These are phyloP conservation scores for Saccharum spontaneum DNA, from an alignment of 176 grass and related monocot species.

Conservation along the genomic window DNA sequence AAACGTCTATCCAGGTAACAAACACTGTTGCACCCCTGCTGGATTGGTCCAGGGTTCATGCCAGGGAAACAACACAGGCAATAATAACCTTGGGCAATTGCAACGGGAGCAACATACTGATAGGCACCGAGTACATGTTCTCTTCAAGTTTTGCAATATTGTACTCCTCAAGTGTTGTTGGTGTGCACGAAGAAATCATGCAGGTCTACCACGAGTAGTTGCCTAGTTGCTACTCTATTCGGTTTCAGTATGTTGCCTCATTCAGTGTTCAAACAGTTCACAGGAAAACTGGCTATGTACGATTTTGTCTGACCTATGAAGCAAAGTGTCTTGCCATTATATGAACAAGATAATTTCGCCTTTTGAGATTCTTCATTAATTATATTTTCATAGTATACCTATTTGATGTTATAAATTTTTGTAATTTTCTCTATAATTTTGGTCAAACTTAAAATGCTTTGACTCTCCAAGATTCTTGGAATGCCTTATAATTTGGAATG, in stretches of 20 bases:
- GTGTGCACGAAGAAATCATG: neutral
- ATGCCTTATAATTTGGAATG: too few species aligned
- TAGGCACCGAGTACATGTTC: neutral
- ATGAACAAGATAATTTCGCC: neutral
- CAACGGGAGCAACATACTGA: neutral
- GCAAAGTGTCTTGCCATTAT: neutral
- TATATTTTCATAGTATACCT: too few species aligned
- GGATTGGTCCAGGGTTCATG: too few species aligned
- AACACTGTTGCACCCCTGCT: too few species aligned
- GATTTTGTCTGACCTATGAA: neutral
- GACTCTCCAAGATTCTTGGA: too few species aligned
- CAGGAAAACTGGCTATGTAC: neutral
- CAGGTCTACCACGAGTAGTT: neutral
- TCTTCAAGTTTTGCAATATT: neutral
- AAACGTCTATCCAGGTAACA: too few species aligned
- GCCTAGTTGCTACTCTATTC: neutral
- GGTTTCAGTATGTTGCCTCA: neutral
- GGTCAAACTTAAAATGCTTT: too few species aligned
- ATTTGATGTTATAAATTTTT: too few species aligned
- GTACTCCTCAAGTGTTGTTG: neutral
- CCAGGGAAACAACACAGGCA: too few species aligned
- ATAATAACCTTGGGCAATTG: neutral
- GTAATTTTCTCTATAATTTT: too few species aligned
- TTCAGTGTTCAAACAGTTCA: neutral
- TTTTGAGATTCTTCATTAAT: neutral